Conservation (phyloP, 1,284 basidiomycete genomes). For the Rhodotorula sp. region DNA sequence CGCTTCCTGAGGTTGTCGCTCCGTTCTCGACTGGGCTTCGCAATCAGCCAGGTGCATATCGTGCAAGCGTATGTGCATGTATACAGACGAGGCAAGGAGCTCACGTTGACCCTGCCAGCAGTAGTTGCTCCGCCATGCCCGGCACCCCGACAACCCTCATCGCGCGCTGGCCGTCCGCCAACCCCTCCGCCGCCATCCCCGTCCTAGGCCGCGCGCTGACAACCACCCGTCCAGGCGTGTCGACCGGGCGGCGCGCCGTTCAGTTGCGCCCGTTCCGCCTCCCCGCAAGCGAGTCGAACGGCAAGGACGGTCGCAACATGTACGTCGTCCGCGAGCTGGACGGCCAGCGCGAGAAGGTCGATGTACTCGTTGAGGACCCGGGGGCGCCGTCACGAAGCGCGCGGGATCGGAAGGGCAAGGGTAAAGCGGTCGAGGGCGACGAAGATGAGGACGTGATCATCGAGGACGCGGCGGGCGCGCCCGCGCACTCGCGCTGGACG, state of each 20-base stretch:
- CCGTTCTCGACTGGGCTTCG: no score
- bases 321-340: constrained; percentile 33
- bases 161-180: constrained; percentile 34
- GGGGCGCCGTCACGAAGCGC: not conserved
- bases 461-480: not conserved
- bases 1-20: not conserved
- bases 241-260: constrained; percentile 24
- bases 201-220: constrained; percentile 37
- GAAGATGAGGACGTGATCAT: not conserved
- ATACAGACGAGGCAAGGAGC: no score
- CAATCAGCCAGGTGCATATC: no score
- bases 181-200: constrained; percentile 25
- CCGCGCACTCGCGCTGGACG: constrained; percentile 32
- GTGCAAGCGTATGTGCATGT: no score
- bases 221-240: constrained; percentile 3
- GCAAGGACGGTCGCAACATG: constrained; percentile 33
- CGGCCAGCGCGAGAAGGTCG: constrained; percentile 11
- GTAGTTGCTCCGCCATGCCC: not conserved
- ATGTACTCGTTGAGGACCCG: constrained; percentile 39
- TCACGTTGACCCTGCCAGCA: not conserved
- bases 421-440: not conserved
- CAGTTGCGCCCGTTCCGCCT: constrained; percentile 32
- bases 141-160: constrained; percentile 26
- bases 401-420: constrained; percentile 15
- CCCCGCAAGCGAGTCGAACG: constrained; percentile 3